Base-by-base conservation (phyloP, 257 asterid genomes). In the Capsicum chinense region DNA sequence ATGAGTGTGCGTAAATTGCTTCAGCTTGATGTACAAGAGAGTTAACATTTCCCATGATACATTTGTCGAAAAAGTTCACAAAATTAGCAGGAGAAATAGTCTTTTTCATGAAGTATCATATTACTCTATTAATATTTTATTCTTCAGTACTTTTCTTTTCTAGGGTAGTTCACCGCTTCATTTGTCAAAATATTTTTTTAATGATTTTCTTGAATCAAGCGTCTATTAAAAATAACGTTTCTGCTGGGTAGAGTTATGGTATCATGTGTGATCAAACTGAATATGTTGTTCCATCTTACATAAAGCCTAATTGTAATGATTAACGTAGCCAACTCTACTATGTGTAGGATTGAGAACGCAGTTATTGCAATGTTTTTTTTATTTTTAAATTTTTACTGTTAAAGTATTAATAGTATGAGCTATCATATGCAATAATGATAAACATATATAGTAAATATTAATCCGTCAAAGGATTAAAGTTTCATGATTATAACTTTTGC, bases 1-100 rank as follows among this genome's bases (percentile, higher is more conserved):
- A 35, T 68, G 50, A 67, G 42, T 67, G 47, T 35, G 3, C 21
- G 13, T 67, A 35, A 67, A 67, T 35, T 50, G 74, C 9, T 67
- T 35, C 74, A 67, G 15, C 74, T 67, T 67, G 50, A 35, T 35
- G 21, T 52, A 37, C 19, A 68, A 67, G 76, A 67, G 76, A 67
- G 19, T 67, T 6, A 12, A 17, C 7, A 26, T 64, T 26, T 64
- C 0, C 44, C 71, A 66, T 66, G 42, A 67, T 67, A 14, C 42
- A 35, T 26, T 14, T 4, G 17, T 6, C 12, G 12, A 15, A 68
- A 39, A 16, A 68, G 52, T 68, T 50, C 76, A 67, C 8, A 5
- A 56, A 57, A 26, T 13, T 33, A 35, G 74, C 15, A 10, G 57
- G 57, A 54, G 15, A 54, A 52, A 9, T 54, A 10, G 3, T 54